These are phyloP conservation scores for Rhodotorula babjevae DNA, from an alignment of 768 basidiomycete species.

Conservation along the genomic window DNA sequence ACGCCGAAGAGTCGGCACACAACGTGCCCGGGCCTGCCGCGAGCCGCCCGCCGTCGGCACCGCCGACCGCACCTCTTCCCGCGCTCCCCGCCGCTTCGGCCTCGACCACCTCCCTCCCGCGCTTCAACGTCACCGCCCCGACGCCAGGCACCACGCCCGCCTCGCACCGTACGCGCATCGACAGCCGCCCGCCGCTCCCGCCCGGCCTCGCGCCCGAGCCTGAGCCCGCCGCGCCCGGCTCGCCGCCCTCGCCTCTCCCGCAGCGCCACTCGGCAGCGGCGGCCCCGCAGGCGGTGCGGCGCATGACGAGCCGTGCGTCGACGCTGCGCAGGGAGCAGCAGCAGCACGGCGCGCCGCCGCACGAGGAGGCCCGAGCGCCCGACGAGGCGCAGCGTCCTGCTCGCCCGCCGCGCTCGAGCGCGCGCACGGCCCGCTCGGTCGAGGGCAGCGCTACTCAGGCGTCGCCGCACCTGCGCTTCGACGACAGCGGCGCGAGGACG, in stretches of 20 bases:
- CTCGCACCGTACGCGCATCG: not conserved
- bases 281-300: not conserved
- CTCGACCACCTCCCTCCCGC: not conserved
- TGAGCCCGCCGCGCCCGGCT: not conserved
- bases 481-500: too few species aligned
- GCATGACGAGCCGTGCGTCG: not conserved
- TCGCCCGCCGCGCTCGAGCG: not conserved
- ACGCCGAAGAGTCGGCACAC: not conserved
- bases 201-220: constrained; percentile 1
- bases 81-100: not conserved
- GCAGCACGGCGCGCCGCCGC: not conserved
- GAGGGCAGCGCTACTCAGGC: too few species aligned
- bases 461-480: not conserved
- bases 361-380: too few species aligned
- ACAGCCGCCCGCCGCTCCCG: not conserved
- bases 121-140: not conserved
- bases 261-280: too few species aligned
- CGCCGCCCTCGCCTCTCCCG: not conserved
- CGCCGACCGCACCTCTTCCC: not conserved
- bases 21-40: not conserved
- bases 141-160: not conserved
- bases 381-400: not conserved
- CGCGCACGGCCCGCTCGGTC: not conserved
- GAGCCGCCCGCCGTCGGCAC: not conserved
- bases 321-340: not conserved